Evolutionary conservation across 306 rosid genomes (phyloP), one percentile per base, ranked within the genome.

Genomic region (Hippophae rhamnoides): DNA sequence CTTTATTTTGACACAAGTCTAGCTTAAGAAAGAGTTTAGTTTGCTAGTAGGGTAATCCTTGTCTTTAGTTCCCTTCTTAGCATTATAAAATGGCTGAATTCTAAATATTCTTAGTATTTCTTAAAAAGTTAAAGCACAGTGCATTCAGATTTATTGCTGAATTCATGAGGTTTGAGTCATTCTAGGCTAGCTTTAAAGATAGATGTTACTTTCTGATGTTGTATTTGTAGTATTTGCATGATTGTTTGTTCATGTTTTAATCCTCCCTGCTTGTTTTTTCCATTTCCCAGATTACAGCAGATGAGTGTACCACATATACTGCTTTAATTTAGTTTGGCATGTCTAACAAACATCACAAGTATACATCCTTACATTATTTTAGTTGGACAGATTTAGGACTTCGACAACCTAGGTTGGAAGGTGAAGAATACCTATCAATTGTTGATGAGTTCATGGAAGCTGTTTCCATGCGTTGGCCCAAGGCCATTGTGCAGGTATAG

Each of bases 381-480:
- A 54, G 68, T 75, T 69, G 77, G 80, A 56, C 74, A 93, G 99
- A 93, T 86, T 80, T 93, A 76, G 99, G 99, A 84, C 84, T 93
- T 67, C 82, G 99, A 63, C 97, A 86, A 72, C 95, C 94, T 71
- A 88, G 99, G 81, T 72, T 93, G 83, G 99, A 93, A 75, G 99
- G 97, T 63, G 97, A 93, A 67, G 97, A 93, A 69, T 93, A 93
- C 76, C 71, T 93, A 59, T 71, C 90, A 74, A 76, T 93, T 73
- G 84, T 93, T 60, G 99, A 93, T 74, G 99, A 93, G 81, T 84
- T 93, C 87, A 86, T 93, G 97, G 94, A 86, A 78, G 99, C 99
- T 12, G 94, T 87, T 70, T 62, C 70, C 63, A 80, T 86, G 71
- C 92, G 99, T 67, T 93, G 99, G 99, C 99, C 99, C 54, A 93